phyloP scores from a whole-genome alignment of 768 basidiomycete species.

The Phlebiopsis flavidoalba region DNA sequence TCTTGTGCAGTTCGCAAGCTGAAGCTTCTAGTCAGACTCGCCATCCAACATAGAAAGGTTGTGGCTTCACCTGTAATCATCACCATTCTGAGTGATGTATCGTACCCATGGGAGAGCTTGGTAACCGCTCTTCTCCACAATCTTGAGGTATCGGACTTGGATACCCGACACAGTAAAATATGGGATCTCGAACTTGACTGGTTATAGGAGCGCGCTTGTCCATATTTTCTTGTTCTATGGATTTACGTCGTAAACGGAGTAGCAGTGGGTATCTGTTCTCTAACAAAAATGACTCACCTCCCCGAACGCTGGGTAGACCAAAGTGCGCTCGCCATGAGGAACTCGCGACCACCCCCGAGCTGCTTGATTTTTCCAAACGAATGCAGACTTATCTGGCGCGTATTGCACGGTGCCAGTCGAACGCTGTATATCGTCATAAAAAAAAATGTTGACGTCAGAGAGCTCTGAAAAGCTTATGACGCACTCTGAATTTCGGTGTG shows the following conservation, averaged over 20 bases:
- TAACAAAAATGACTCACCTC: conserved; percentile 52
- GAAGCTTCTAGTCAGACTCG: neutral
- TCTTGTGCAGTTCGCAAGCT: conserved; percentile 72
- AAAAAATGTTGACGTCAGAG: too few species aligned
- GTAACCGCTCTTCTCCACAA: conserved; percentile 98
- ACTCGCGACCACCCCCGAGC: conserved; percentile 92
- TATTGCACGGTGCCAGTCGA: conserved; percentile 95
- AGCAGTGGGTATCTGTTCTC: too few species aligned
- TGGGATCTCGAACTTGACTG: conserved; percentile 95
- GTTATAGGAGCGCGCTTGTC: conserved; percentile 94
- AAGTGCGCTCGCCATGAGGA: conserved; percentile 98
- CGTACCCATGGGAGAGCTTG: conserved; percentile 95
- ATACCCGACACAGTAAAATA: conserved; percentile 98
- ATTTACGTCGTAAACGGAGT: neutral
- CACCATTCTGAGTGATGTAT: conserved; percentile 89
- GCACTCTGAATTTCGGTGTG: conserved; percentile 91
- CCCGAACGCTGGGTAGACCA: conserved; percentile 89
- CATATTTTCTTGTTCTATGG: conserved; percentile 54
- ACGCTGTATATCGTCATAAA: conserved; percentile 46
- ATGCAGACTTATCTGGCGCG: conserved; percentile 95
- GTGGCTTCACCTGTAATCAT: conserved; percentile 72
- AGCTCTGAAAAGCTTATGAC: too few species aligned
- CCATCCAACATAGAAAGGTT: neutral
- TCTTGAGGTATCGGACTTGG: conserved; percentile 96
- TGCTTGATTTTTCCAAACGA: conserved; percentile 99